phyloP scores from a whole-genome alignment of 768 basidiomycete species.

The Punctularia strigosozonata region DNA sequence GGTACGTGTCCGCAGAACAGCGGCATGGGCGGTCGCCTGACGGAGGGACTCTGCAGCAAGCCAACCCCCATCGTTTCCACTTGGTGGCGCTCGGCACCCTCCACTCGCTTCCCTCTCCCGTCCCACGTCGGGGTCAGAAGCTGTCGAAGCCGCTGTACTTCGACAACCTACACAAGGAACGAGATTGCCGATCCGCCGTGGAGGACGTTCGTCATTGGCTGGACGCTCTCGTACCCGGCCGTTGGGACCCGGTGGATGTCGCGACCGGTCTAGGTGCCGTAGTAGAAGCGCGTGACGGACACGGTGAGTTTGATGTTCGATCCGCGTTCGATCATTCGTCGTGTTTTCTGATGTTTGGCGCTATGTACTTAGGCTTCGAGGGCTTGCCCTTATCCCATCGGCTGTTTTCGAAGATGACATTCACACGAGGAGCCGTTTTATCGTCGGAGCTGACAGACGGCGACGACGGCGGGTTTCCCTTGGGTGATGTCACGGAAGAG shows the following conservation, averaged over 20 bases:
- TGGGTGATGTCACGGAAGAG: constrained; percentile 23
- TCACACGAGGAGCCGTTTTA: not conserved
- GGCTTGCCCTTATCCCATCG: not conserved
- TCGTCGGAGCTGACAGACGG: not conserved
- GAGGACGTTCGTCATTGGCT: constrained; percentile 51
- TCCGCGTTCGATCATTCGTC: not conserved
- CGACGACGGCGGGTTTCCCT: constrained; percentile 18
- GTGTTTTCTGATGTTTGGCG: not conserved
- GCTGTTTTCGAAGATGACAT: constrained; percentile 14
- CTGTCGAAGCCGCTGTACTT: constrained; percentile 85
- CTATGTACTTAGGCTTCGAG: not conserved
- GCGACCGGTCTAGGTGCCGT: not conserved
- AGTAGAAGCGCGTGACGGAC: constrained; percentile 2
- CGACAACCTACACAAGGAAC: constrained; percentile 41
- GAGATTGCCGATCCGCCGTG: constrained; percentile 49
- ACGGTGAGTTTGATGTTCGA: not conserved
- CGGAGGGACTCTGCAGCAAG: constrained; percentile 26
- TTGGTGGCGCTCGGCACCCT: constrained; percentile 70
- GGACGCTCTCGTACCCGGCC: constrained; percentile 17
- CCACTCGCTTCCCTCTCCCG: constrained; percentile 82
- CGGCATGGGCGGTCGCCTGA: not conserved
- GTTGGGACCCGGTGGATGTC: constrained; percentile 7
- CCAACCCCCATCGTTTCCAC: constrained; percentile 82
- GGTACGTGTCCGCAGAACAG: constrained; percentile 24
- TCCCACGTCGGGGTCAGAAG: constrained; percentile 68